Evolutionary conservation across 2,329 filamentous ascomycete genomes (phyloP).

Genomic region (Arthrobotrys musiformis): DNA sequence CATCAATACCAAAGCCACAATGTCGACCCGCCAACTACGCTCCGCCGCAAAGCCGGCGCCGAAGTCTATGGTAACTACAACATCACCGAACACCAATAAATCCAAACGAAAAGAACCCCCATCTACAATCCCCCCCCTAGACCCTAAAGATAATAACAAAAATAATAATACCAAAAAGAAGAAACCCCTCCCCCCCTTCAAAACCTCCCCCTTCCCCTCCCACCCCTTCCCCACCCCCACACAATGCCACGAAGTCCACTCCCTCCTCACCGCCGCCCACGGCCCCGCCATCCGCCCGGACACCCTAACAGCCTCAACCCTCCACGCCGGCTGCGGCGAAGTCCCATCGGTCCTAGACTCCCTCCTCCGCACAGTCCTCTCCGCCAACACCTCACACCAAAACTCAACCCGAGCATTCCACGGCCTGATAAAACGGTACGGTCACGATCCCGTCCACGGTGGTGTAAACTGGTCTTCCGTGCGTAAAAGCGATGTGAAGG

Average conservation of each 20-base stretch:
- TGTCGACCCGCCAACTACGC: conserved; percentile 37
- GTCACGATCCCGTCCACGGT: conserved; percentile 64
- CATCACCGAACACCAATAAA: conserved; percentile 62
- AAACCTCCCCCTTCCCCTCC: conserved; percentile 73
- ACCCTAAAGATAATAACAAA: too few relatives aligned
- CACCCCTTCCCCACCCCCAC: conserved; percentile 73
- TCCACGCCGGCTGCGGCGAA: conserved; percentile 73
- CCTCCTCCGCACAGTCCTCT: conserved; percentile 67
- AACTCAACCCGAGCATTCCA: conserved; percentile 74
- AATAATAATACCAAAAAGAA: conserved; percentile 57
- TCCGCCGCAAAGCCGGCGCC: not conserved
- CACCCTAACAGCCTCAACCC: conserved; percentile 75
- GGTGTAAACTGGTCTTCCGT: conserved; percentile 81
- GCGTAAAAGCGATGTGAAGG: conserved; percentile 68
- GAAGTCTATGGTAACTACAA: not conserved
- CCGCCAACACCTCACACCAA: conserved; percentile 67
- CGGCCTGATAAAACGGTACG: conserved; percentile 69
- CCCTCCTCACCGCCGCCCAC: conserved; percentile 73
- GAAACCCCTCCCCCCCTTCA: conserved; percentile 61
- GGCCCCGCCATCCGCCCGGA: conserved; percentile 73
- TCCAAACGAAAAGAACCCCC: conserved; percentile 62
- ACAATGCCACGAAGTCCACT: conserved; percentile 76
- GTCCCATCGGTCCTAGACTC: conserved; percentile 68
- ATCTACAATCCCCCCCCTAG: conserved; percentile 56
- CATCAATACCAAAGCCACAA: conserved; percentile 4